Evolutionary conservation across 2,329 filamentous ascomycete species (phyloP), one percentile per base, ranked within the genome.

Genomic region (Ophiostoma fasciatum): DNA sequence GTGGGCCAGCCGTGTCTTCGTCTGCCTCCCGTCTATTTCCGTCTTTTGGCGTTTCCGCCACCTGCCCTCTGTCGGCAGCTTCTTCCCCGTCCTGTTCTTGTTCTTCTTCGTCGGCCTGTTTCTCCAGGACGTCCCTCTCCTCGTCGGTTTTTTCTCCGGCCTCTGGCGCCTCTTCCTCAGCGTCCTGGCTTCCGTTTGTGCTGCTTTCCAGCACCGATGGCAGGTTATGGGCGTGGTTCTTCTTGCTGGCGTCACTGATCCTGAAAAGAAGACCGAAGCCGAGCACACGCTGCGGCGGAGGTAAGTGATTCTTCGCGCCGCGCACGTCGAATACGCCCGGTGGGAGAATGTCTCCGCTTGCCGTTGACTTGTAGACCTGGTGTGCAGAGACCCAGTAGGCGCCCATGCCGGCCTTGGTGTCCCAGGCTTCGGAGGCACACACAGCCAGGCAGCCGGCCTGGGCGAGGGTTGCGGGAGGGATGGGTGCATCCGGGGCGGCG

Each of bases 341-440:
- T 0, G 76, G 71, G 7, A 98, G 58, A 47, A 82, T 88, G 46
- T 92, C 87, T 18, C 88, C 88, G 0, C 71, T 74, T 1, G 76
- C 67, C 0, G 80, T 78, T 23, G 75, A 82, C 58, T 96, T 96
- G 9, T 82, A 84, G 0, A 98, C 83, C 54, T 96, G 87, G 36
- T 88, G 78, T 2, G 82, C 79, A 42, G 78, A 76, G 0, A 92
- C 88, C 90, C 90, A 98, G 79, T 83, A 98, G 8, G 88, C 87
- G 14, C 82, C 79, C 82, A 96, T 93, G 13, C 84, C 74, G 8
- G 88, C 88, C 56, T 98, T 98, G 2, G 82, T 88, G 42, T 96
- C 90, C 90, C 90, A 98, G 0, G 88, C 90, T 38, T 67, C 78
- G 1, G 85, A 94, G 8, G 82, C 81, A 43, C 82, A 83, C 5